Evolutionary conservation across 2,329 filamentous ascomycete species (phyloP).

Genomic region (Aspergillus pseudoviridinutans): DNA sequence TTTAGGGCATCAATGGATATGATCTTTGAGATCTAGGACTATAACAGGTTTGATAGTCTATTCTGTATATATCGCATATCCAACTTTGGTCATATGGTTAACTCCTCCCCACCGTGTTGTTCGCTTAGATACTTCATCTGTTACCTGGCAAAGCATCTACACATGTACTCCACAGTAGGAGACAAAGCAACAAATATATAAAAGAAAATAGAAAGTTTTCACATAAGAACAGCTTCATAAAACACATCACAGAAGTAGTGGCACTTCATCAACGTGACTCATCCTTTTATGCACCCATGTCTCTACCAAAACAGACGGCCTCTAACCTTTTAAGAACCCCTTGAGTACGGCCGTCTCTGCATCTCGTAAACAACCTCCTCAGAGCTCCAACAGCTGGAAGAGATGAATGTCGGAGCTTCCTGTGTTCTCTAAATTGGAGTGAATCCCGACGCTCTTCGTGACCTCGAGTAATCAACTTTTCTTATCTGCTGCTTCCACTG

Average conservation of each 20-base stretch:
- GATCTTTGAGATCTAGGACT: not conserved
- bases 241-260: slow-evolving; percentile 28
- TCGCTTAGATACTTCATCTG: slow-evolving; percentile 1
- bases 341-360: not conserved
- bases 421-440: slow-evolving; percentile 32
- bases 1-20: not conserved
- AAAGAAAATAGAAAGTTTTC: slow-evolving; percentile 19
- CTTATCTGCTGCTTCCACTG: slow-evolving; percentile 16
- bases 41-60: not conserved
- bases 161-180: slow-evolving; percentile 21
- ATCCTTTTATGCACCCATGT: slow-evolving; percentile 11
- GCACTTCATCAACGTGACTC: slow-evolving; percentile 25
- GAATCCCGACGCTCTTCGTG: slow-evolving; percentile 27
- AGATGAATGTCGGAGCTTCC: slow-evolving; percentile 17
- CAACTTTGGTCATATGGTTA: not conserved
- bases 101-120: not conserved
- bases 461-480: slow-evolving; percentile 23
- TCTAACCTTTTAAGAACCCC: slow-evolving; percentile 6
- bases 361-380: slow-evolving; percentile 2
- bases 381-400: slow-evolving; percentile 10
- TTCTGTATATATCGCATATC: not conserved
- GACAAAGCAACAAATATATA: slow-evolving; percentile 20
- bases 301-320: slow-evolving; percentile 10
- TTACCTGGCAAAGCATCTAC: slow-evolving; percentile 18
- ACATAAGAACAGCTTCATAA: slow-evolving; percentile 31